Base-by-base conservation (phyloP, 345 rosid species). In the Eucalyptus marginata region DNA sequence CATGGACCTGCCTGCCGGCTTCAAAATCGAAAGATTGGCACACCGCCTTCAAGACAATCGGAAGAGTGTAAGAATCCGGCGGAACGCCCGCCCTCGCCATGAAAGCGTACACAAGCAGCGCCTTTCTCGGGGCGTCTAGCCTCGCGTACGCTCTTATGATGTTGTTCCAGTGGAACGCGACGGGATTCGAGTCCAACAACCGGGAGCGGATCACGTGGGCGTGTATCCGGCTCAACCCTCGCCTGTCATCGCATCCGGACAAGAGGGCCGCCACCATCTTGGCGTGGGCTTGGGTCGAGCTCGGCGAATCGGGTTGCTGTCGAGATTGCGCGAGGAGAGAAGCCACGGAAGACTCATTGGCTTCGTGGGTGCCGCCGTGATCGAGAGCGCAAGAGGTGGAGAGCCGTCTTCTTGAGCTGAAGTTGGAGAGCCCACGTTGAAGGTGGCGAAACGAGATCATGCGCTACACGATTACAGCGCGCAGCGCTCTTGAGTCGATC, bases 31-130 rank as follows among this genome's bases (percentile, higher is more conserved):
- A 94, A 83, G 86, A 46, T 5, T 93, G 96, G 87, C 91, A 89
- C 25, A 92, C 86, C 17, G 99, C 93, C 90, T 97, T 96, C 54
- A 94, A 88, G 49, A 88, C 87, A 16, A 97, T 94, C 3, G 99
- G 99, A 58, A 97, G 87, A 62, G 99, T 94, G 86, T 93, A 97
- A 86, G 90, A 92, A 90, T 97, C 99, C 1, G 98, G 98, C 51
- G 86, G 50, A 50, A 95, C 90, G 29, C 93, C 91, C 4, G 95
- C 92, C 59, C 95, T 93, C 13, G 92, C 92, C 98, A 97, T 97
- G 83, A 86, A 90, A 0, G 92, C 51, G 59, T 94, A 96, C 66
- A 95, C 59, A 6, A 46, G 89, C 47, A 96, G 36, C 0, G 97
- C 94, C 88, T 92, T 94, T 22, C 81, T 71, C 46, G 97, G 96